phyloP scores from a whole-genome alignment of 345 rosid species.

The Firmiana major region DNA sequence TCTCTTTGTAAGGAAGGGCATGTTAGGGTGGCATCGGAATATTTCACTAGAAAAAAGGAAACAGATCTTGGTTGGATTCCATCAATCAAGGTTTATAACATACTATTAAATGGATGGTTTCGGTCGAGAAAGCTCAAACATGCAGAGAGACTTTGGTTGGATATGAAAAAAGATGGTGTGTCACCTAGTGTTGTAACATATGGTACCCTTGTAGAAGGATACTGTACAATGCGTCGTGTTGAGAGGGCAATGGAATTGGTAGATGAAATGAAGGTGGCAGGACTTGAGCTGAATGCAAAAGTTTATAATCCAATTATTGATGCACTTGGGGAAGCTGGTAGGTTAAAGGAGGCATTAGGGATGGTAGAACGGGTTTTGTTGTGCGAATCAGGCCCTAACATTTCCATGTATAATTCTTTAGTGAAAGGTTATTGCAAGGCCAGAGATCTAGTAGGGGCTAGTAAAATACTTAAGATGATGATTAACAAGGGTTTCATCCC shows the following conservation, averaged over 20 bases:
- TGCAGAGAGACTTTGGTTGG: slow-evolving; percentile 70
- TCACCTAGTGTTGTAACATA: slow-evolving; percentile 61
- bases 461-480: slow-evolving; percentile 75
- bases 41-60: slow-evolving; percentile 35
- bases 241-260: slow-evolving; percentile 65
- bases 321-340: slow-evolving; percentile 62
- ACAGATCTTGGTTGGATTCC: slow-evolving; percentile 46
- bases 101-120: slow-evolving; percentile 81
- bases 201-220: slow-evolving; percentile 82
- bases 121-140: slow-evolving; percentile 55
- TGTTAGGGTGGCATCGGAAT: slow-evolving; percentile 52
- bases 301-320: slow-evolving; percentile 71
- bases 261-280: slow-evolving; percentile 60
- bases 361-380: slow-evolving; percentile 65
- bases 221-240: slow-evolving; percentile 58
- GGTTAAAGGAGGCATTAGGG: slow-evolving; percentile 62
- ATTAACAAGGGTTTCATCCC: slow-evolving; percentile 60
- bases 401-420: slow-evolving; percentile 73
- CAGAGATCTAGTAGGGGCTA: slow-evolving; percentile 61
- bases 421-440: slow-evolving; percentile 78
- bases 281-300: slow-evolving; percentile 51
- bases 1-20: slow-evolving; percentile 74
- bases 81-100: slow-evolving; percentile 56
- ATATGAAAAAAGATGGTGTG: slow-evolving; percentile 55
- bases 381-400: slow-evolving; percentile 61